A percentile compares a stretch with the other conserved stretches of the same genome.
These are phyloP conservation scores for Cryptosporidium canis DNA, from an alignment of 169 alveolate species.

Conservation along the genomic window DNA sequence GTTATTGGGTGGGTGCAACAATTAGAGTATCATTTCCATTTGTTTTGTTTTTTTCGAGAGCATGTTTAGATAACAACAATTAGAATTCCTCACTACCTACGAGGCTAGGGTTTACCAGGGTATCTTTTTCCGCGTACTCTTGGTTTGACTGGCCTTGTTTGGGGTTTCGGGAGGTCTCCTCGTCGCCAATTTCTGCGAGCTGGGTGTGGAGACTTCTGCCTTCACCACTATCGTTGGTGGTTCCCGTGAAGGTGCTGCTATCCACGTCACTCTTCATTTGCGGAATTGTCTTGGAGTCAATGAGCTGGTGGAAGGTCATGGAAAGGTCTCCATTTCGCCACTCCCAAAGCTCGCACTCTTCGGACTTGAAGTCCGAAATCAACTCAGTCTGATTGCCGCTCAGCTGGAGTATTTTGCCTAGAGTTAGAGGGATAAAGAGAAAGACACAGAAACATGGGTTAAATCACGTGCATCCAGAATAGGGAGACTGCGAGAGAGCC, in stretches of 20 bases:
- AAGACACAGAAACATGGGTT: neutral
- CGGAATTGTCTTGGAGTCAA: slow-evolving; percentile 57
- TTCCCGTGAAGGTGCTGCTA: neutral
- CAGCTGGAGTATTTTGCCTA: slow-evolving; percentile 49
- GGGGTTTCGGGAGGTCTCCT: too few species aligned
- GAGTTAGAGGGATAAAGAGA: neutral
- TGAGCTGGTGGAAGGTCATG: slow-evolving; percentile 43
- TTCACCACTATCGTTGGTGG: neutral
- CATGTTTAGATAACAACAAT: neutral
- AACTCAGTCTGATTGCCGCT: slow-evolving; percentile 1
- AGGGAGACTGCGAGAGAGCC: neutral
- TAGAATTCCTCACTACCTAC: neutral
- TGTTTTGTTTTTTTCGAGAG: neutral
- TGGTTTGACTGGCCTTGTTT: too few species aligned
- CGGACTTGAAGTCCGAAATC: slow-evolving; percentile 30
- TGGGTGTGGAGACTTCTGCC: neutral
- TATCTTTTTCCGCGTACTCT: neutral
- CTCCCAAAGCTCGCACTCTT: slow-evolving; percentile 69
- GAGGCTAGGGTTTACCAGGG: neutral
- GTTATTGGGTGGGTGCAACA: too few species aligned
- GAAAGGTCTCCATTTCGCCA: slow-evolving; percentile 57
- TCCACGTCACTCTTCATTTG: neutral
- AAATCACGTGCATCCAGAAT: neutral
- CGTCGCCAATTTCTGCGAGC: too few species aligned
- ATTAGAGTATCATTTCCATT: too few species aligned